Evolutionary conservation across 148 eudicot species (phyloP), one percentile per base, ranked within the genome.

Genomic region (Simmondsia chinensis): DNA sequence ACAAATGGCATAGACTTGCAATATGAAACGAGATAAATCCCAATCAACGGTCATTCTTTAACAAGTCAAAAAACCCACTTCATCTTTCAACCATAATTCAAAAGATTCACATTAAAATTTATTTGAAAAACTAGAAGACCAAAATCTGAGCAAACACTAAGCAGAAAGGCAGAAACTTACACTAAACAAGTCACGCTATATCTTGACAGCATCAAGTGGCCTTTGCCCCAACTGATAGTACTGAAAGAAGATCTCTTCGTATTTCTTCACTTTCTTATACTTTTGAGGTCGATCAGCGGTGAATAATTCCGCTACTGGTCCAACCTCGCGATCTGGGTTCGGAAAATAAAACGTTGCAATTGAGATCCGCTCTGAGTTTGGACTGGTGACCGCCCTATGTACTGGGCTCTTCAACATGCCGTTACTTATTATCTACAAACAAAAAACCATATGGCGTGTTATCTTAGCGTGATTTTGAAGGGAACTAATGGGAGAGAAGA

Each of bases 361-460:
- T 0, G 83, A 46, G 18, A 69, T 59, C 54, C 75, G 69, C 43
- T 69, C 73, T 0, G 20, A 34, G 13, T 65, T 62, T 6, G 48
- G 30, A 44, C 59, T 72, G 17, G 75, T 70, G 15, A 63, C 64
- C 46, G 66, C 83, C 62, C 83, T 62, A 48, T 77, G 83, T 37
- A 59, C 33, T 4, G 79, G 61, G 55, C 73, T 72, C 61, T 65
- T 65, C 52, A 72, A 61, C 30, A 64, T 59, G 17, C 82, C 72
- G 12, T 72, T 76, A 20, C 75, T 72, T 64, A 68, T 65, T 62
- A 73, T 69, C 79, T 72, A 59, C 43, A 59, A 1, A 2, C 22
- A 16, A 26, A 21, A 11, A 2, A 3, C 10, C n/a, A n/a, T n/a
- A n/a, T n/a, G n/a, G n/a, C n/a, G n/a, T n/a, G n/a, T n/a, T n/a